Evolutionary conservation across 345 rosid species (phyloP).

Genomic region (Clarkia xantiana): DNA sequence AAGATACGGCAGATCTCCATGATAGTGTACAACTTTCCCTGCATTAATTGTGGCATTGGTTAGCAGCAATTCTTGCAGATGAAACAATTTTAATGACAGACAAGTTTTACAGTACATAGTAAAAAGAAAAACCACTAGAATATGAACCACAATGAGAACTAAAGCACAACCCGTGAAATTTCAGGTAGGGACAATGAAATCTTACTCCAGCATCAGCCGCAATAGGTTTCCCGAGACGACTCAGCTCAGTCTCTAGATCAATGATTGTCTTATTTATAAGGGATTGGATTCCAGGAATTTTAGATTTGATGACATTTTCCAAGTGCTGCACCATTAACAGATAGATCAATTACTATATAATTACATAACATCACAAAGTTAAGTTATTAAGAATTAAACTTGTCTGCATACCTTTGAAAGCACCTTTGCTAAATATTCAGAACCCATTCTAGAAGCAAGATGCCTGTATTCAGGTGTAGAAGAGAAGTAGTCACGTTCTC

Average conservation of each 20-base stretch:
- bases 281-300: constrained; percentile 91
- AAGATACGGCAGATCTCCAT: constrained; percentile 98
- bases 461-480: constrained; percentile 85
- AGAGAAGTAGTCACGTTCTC: constrained; percentile 90
- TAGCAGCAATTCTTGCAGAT: constrained; percentile 9
- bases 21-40: constrained; percentile 93
- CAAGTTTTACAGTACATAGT: background rate
- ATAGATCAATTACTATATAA: background rate
- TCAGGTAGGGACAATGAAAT: background rate
- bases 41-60: constrained; percentile 18
- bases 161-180: background rate
- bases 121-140: background rate
- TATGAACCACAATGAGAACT: background rate
- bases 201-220: constrained; percentile 98
- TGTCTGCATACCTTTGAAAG: constrained; percentile 59
- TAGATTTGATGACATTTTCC: constrained; percentile 92
- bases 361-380: background rate
- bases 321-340: constrained; percentile 52
- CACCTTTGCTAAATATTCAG: constrained; percentile 92
- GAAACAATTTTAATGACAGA: too few species aligned
- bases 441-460: constrained; percentile 94
- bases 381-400: background rate
- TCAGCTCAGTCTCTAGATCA: constrained; percentile 81
- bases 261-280: constrained; percentile 75
- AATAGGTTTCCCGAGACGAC: constrained; percentile 95